These are phyloP conservation scores for Hyparrhenia diplandra DNA, from an alignment of 176 grass and related monocot species.

Conservation along the genomic window DNA sequence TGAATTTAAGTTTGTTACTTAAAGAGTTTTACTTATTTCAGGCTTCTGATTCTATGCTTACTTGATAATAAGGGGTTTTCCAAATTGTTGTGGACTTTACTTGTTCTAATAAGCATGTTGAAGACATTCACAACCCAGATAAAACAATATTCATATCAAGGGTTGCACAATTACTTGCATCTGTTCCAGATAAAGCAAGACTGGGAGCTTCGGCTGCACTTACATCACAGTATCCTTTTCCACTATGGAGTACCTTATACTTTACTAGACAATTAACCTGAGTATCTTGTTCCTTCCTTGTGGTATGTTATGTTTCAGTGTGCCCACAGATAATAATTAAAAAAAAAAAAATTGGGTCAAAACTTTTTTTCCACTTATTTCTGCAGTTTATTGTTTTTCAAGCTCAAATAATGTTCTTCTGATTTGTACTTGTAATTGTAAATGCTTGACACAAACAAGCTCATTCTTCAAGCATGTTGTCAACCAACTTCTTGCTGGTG, in stretches of 20 bases:
- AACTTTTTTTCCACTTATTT: background rate
- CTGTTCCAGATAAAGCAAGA: slow-evolving; percentile 92
- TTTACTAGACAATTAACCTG: background rate
- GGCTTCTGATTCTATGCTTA: slow-evolving; percentile 74
- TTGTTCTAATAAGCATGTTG: slow-evolving; percentile 31
- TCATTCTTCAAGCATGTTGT: slow-evolving; percentile 69
- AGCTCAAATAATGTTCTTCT: background rate
- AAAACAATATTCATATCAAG: slow-evolving; percentile 48
- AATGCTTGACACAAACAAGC: slow-evolving; percentile 63
- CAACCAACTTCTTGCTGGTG: slow-evolving; percentile 64
- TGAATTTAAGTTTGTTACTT: slow-evolving; percentile 3
- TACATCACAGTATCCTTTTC: slow-evolving; percentile 64
- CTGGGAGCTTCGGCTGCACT: slow-evolving; percentile 47
- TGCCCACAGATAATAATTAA: background rate
- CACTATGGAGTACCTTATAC: background rate
- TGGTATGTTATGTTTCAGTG: background rate
- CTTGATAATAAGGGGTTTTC: slow-evolving; percentile 67
- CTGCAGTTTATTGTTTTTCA: background rate
- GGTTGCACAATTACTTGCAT: slow-evolving; percentile 70
- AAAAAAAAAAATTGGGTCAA: background rate
- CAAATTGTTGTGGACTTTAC: slow-evolving; percentile 59
- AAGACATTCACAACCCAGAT: slow-evolving; percentile 39
- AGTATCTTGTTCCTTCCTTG: slow-evolving; percentile 12
- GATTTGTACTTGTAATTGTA: slow-evolving; percentile 17
- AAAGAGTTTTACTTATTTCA: slow-evolving; percentile 35